Evolutionary conservation across 441 rosid genomes (phyloP).

Genomic region (Populus trichocarpa): DNA sequence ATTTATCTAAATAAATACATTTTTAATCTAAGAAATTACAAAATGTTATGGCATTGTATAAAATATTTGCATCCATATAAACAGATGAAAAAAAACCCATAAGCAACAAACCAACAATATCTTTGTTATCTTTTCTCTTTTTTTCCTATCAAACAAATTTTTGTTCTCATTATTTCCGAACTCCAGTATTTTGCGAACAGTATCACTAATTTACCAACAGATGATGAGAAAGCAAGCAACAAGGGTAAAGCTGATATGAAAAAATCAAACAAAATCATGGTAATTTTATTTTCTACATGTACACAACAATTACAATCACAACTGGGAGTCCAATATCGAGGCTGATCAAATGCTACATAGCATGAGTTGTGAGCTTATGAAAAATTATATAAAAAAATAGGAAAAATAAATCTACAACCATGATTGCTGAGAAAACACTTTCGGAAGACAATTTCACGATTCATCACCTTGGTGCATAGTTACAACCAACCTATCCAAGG

Average conservation of each 20-base stretch:
- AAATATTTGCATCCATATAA: too few relatives aligned
- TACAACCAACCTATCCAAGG: background rate
- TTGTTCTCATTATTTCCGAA: too few relatives aligned
- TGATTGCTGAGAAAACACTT: background rate
- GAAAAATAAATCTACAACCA: constrained; percentile 16
- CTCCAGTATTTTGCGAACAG: background rate
- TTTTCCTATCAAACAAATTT: too few relatives aligned
- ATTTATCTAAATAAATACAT: too few relatives aligned
- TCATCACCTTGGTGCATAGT: background rate
- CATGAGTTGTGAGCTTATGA: background rate
- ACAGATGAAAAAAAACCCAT: too few relatives aligned
- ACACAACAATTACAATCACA: constrained; percentile 29
- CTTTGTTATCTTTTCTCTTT: too few relatives aligned
- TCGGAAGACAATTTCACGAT: background rate
- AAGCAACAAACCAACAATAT: too few relatives aligned
- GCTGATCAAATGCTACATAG: background rate
- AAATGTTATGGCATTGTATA: too few relatives aligned
- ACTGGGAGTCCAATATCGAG: background rate
- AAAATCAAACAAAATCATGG: background rate
- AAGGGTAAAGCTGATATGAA: background rate
- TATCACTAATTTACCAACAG: background rate
- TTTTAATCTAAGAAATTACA: too few relatives aligned
- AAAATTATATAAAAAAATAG: background rate
- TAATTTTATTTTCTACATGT: constrained; percentile 20
- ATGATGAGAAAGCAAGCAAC: background rate